These are phyloP conservation scores for Suhomyces canberraensis DNA, from an alignment of 805 yeast species.

Conservation along the genomic window DNA sequence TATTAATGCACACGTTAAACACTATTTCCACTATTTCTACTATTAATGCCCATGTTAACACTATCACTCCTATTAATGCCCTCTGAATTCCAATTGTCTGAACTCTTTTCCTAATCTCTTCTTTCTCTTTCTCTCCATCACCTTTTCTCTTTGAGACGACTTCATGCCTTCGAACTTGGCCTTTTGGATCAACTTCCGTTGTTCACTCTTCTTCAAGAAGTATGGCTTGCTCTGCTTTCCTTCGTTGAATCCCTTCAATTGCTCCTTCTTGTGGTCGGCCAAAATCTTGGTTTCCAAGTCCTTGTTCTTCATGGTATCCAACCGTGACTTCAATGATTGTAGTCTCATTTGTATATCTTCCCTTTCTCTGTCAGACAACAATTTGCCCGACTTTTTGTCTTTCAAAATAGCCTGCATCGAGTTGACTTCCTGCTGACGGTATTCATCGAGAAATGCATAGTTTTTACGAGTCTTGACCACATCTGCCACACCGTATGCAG, in stretches of 20 bases:
- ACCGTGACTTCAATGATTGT: conserved; percentile 63
- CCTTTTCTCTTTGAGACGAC: conserved; percentile 70
- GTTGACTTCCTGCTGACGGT: conserved; percentile 68
- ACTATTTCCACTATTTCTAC: too few relatives aligned
- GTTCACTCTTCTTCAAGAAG: conserved; percentile 66
- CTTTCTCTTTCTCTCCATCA: conserved; percentile 84
- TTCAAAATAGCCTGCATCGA: conserved; percentile 56
- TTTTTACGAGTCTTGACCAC: conserved; percentile 62
- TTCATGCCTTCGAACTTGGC: conserved; percentile 76
- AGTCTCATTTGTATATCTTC: conserved; percentile 53
- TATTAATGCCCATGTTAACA: too few relatives aligned
- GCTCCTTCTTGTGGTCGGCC: conserved; percentile 53
- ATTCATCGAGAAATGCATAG: conserved; percentile 83
- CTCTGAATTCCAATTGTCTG: conserved; percentile 43
- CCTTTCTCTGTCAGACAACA: conserved; percentile 42
- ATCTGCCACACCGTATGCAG: conserved; percentile 85
- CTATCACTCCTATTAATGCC: too few relatives aligned
- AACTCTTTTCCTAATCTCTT: conserved; percentile 80
- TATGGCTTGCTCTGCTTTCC: conserved; percentile 51
- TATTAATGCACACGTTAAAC: too few relatives aligned
- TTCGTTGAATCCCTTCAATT: conserved; percentile 42
- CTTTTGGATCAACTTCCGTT: conserved; percentile 69
- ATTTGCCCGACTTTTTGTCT: conserved; percentile 46
- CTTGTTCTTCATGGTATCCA: conserved; percentile 66
- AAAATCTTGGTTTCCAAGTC: conserved; percentile 72